phyloP scores from a whole-genome alignment of 176 grass and related monocot genomes.

The Themeda triandra region DNA sequence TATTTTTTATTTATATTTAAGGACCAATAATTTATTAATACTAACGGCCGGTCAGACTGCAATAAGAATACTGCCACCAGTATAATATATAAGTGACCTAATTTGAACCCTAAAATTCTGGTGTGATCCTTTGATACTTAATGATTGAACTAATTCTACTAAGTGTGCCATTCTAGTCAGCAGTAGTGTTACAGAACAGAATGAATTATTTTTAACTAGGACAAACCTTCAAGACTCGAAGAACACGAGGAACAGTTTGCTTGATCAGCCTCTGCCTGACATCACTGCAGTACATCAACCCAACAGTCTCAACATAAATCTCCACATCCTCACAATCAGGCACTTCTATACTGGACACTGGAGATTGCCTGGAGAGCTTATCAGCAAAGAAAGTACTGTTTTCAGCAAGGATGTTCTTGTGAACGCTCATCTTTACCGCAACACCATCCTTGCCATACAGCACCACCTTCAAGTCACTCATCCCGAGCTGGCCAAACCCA shows the following conservation, averaged over 20 bases:
- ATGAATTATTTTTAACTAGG: background rate
- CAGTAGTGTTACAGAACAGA: background rate
- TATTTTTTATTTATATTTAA: background rate
- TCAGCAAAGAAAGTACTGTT: constrained; percentile 78
- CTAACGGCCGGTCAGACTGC: background rate
- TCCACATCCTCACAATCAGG: constrained; percentile 88
- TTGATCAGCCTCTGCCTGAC: constrained; percentile 79
- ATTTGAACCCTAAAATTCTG: background rate
- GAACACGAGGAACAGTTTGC: constrained; percentile 70
- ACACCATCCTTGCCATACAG: constrained; percentile 76
- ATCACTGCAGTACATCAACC: constrained; percentile 87
- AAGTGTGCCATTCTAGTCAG: background rate
- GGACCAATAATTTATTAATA: background rate
- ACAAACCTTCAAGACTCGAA: constrained; percentile 84
- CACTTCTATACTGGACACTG: constrained; percentile 52
- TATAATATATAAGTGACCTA: background rate
- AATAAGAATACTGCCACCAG: constrained; percentile 4
- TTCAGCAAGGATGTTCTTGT: constrained; percentile 65
- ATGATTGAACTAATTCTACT: background rate
- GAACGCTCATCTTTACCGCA: constrained; percentile 81
- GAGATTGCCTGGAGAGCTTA: constrained; percentile 60
- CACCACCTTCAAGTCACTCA: constrained; percentile 75
- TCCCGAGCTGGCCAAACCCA: constrained; percentile 74
- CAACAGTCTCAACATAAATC: constrained; percentile 84
- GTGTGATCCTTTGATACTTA: background rate